Conservation (phyloP, 345 rosid species). For the Salix udensis region DNA sequence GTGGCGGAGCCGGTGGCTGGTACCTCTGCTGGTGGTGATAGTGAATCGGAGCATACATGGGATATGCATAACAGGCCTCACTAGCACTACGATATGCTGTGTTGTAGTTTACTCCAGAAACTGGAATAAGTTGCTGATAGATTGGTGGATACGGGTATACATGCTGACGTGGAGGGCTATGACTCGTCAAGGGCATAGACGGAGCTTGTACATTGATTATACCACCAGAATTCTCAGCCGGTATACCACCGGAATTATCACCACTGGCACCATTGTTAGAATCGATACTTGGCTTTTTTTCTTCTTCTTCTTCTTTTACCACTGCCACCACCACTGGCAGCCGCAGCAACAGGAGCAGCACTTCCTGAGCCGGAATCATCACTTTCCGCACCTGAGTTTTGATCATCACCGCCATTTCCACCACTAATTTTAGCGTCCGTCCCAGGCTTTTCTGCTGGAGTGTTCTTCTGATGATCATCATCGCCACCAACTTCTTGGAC, state of each 20-base stretch:
- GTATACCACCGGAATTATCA: constrained; percentile 11
- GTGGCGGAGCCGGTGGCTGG: constrained; percentile 31
- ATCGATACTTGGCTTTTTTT: constrained; percentile 30
- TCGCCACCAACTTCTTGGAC: constrained; percentile 7
- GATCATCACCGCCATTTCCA: constrained; percentile 10
- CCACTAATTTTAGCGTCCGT: neutral
- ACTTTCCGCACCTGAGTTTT: constrained; percentile 14
- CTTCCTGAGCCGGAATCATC: constrained; percentile 2
- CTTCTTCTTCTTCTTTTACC: constrained; percentile 34
- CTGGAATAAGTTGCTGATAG: constrained; percentile 31
- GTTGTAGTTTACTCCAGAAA: constrained; percentile 50
- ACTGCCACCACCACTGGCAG: constrained; percentile 1
- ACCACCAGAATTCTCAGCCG: neutral
- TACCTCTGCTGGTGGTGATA: constrained; percentile 13
- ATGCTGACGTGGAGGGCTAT: constrained; percentile 28
- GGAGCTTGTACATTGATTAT: constrained; percentile 3
- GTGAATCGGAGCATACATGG: constrained; percentile 20
- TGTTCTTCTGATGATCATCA: constrained; percentile 7
- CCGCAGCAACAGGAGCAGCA: neutral
- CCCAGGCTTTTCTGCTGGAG: constrained; percentile 15
- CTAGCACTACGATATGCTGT: constrained; percentile 37
- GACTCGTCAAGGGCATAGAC: constrained; percentile 21
- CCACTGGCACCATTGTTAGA: constrained; percentile 11
- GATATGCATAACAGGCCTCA: constrained; percentile 28
- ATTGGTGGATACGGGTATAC: constrained; percentile 24